Evolutionary conservation across 768 basidiomycete species (phyloP).

Genomic region (Boletus subparvulus): DNA sequence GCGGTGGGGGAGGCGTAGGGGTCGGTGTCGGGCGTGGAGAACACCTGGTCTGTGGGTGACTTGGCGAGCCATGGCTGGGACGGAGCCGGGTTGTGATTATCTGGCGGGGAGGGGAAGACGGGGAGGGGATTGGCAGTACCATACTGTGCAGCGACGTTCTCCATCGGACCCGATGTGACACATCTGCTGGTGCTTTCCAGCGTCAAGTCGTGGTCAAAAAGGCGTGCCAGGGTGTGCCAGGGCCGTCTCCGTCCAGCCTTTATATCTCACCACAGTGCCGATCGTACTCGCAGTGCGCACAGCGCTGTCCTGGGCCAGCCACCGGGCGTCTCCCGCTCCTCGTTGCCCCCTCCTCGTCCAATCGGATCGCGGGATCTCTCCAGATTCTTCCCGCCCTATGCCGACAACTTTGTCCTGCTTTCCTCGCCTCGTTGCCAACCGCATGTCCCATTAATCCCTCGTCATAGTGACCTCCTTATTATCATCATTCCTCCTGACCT

Average conservation of each 20-base stretch:
- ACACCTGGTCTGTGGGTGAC: conserved; percentile 27
- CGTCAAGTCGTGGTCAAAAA: conserved; percentile 28
- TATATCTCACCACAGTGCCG: conserved; percentile 25
- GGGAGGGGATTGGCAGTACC: conserved; percentile 25
- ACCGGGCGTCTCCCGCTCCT: conserved; percentile 18
- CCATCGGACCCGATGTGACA: conserved; percentile 37
- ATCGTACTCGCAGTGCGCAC: conserved; percentile 18
- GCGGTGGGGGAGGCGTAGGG: conserved; percentile 28
- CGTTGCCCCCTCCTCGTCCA: conserved; percentile 12
- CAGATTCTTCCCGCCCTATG: conserved; percentile 14
- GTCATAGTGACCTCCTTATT: conserved; percentile 25
- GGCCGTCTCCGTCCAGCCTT: conserved; percentile 27
- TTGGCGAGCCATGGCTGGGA: conserved; percentile 11
- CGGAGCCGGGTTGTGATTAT: conserved; percentile 25
- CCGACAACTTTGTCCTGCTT: conserved; percentile 21
- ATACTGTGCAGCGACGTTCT: conserved; percentile 36
- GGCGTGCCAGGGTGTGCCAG: conserved; percentile 32
- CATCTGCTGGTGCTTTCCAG: conserved; percentile 31
- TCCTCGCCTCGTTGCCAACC: conserved; percentile 20
- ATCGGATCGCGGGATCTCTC: conserved; percentile 12
- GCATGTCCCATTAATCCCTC: conserved; percentile 11
- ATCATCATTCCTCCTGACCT: conserved; percentile 26
- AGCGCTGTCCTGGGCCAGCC: conserved; percentile 4
- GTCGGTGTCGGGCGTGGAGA: conserved; percentile 42
- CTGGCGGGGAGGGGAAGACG: conserved; percentile 33